phyloP scores from a whole-genome alignment of 2,329 filamentous ascomycete genomes.

The Penicillium sp. region DNA sequence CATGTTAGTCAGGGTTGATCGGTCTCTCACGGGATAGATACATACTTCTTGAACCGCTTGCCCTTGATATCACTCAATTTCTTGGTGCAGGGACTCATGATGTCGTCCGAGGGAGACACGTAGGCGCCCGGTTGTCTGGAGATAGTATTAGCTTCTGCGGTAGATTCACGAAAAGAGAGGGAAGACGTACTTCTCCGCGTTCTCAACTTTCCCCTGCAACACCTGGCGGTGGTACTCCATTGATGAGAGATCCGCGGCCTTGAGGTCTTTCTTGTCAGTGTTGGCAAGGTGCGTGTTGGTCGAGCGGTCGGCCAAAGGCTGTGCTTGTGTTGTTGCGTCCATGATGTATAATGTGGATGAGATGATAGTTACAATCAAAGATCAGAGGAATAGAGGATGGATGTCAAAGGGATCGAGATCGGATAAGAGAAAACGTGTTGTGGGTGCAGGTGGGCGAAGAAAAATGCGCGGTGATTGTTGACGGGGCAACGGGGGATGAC shows the following conservation, averaged over 20 bases:
- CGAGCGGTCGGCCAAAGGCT: constrained; percentile 38
- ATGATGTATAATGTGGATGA: constrained; percentile 18
- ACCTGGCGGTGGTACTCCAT: constrained; percentile 43
- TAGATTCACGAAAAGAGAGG: no score
- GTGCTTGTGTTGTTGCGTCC: constrained; percentile 30
- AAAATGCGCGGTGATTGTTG: constrained; percentile 36
- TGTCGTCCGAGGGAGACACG: constrained; percentile 46
- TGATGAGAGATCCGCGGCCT: constrained; percentile 31
- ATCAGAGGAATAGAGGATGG: background rate
- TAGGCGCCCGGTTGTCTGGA: constrained; percentile 33
- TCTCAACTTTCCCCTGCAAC: constrained; percentile 39
- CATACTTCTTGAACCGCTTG: constrained; percentile 46
- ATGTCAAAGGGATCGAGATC: constrained; percentile 4
- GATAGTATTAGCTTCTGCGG: no score
- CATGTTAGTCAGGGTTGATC: constrained; percentile 2
- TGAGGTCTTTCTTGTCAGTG: constrained; percentile 30
- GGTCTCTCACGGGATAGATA: background rate
- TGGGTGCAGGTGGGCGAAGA: constrained; percentile 19
- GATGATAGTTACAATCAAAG: no score
- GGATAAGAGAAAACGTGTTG: constrained; percentile 26
- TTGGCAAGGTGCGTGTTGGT: constrained; percentile 39
- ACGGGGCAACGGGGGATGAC: constrained; percentile 29
- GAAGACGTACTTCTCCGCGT: constrained; percentile 37
- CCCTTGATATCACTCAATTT: constrained; percentile 47
- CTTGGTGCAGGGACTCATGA: constrained; percentile 48